phyloP scores from a whole-genome alignment of 2,329 filamentous ascomycete genomes.

The Aspergillus sp. region DNA sequence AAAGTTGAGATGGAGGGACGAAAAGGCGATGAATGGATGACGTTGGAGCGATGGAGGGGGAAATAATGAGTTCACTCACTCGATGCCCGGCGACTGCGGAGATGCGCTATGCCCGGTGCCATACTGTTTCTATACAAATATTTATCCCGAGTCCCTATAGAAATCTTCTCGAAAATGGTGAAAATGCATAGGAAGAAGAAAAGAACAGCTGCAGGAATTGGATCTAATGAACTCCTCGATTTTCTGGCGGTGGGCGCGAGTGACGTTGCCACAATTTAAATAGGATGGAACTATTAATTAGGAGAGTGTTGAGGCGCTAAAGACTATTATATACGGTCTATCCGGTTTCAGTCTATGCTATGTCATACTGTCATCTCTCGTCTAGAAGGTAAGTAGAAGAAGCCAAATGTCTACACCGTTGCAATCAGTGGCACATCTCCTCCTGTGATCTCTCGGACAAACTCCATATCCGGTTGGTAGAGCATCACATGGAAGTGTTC shows the following conservation, averaged over 20 bases:
- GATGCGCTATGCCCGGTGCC: too few species aligned
- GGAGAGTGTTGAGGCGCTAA: too few species aligned
- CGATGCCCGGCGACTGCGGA: background rate
- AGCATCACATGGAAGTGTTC: constrained; percentile 97
- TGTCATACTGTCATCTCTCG: too few species aligned
- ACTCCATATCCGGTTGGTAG: constrained; percentile 63
- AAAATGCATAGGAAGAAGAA: background rate
- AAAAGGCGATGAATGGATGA: constrained; percentile 2
- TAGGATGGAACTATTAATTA: background rate
- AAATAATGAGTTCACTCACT: background rate
- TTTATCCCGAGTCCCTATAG: too few species aligned
- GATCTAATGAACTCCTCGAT: background rate
- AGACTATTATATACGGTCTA: background rate
- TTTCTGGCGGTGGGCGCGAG: constrained; percentile 2
- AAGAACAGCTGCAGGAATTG: background rate
- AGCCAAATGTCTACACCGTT: constrained; percentile 23
- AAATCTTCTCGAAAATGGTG: too few species aligned
- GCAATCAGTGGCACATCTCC: constrained; percentile 63
- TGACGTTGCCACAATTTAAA: constrained; percentile 9
- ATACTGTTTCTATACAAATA: too few species aligned
- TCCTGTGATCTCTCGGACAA: constrained; percentile 63
- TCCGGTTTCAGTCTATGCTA: background rate
- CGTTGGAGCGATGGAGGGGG: background rate
- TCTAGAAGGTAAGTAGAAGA: background rate
- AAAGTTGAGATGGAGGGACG: constrained; percentile 10